Conservation (phyloP, 345 rosid genomes). For the Streptanthus diversifolius region DNA sequence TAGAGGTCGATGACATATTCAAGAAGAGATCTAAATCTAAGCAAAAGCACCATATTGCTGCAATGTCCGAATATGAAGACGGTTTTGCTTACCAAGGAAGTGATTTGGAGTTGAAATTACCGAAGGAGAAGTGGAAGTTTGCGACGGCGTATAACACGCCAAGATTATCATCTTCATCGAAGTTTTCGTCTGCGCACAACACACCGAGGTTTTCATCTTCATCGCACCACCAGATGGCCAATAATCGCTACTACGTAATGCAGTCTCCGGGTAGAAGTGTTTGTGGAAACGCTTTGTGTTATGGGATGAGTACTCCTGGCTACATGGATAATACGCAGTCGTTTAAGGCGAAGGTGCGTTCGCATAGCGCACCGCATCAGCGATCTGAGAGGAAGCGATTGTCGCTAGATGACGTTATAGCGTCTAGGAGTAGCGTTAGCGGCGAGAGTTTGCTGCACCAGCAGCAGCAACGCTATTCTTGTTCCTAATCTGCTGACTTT, state of each 20-base stretch:
- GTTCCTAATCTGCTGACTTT: conserved; percentile 32
- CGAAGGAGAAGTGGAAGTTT: conserved; percentile 48
- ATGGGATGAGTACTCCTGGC: conserved; percentile 43
- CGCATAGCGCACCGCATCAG: conserved; percentile 65
- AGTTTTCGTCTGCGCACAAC: conserved; percentile 50
- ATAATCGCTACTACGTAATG: conserved; percentile 19
- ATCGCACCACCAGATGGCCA: neutral
- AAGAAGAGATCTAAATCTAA: conserved; percentile 36
- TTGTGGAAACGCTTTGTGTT: conserved; percentile 42
- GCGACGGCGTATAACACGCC: conserved; percentile 63
- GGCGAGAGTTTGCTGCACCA: conserved; percentile 40
- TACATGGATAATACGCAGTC: conserved; percentile 86
- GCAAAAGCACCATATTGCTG: conserved; percentile 30
- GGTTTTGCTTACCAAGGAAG: conserved; percentile 35
- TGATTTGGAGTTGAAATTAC: conserved; percentile 47
- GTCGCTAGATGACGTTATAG: conserved; percentile 53
- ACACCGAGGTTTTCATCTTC: conserved; percentile 54
- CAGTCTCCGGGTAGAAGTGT: conserved; percentile 47
- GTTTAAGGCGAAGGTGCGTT: conserved; percentile 70
- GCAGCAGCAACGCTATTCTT: conserved; percentile 32
- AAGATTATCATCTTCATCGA: conserved; percentile 38
- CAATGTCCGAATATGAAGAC: conserved; percentile 40
- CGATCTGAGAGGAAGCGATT: conserved; percentile 63
- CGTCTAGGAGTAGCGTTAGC: conserved; percentile 54
- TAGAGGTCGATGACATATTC: conserved; percentile 49